phyloP scores from a whole-genome alignment of 768 basidiomycete species.

The Nidula microcarpa region DNA sequence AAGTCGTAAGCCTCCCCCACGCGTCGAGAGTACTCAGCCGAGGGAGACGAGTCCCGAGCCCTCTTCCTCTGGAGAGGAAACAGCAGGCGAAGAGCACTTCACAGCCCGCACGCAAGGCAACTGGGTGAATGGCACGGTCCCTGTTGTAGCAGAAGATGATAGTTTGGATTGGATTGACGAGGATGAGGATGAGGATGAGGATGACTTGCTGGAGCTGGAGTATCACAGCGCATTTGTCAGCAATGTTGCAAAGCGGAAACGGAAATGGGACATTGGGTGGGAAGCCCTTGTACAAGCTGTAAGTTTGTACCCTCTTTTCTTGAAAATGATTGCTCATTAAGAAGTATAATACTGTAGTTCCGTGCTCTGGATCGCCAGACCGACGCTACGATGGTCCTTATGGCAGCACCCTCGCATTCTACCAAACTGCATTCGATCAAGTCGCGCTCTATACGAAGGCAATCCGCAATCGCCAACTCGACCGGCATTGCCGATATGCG shows the following conservation, averaged over 20 bases:
- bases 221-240: constrained; percentile 71
- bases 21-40: constrained; percentile 82
- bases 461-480: constrained; percentile 40
- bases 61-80: constrained; percentile 75
- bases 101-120: constrained; percentile 34
- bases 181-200: constrained; percentile 65
- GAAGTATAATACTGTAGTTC: constrained; percentile 42
- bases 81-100: constrained; percentile 60
- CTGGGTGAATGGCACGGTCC: constrained; percentile 24
- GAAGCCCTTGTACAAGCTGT: constrained; percentile 73
- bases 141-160: constrained; percentile 27
- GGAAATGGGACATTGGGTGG: constrained; percentile 76
- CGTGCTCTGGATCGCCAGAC: constrained; percentile 78
- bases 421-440: constrained; percentile 60
- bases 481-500: constrained; percentile 51
- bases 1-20: constrained; percentile 60
- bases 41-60: constrained; percentile 78
- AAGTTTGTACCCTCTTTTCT: constrained; percentile 14
- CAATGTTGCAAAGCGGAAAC: constrained; percentile 62
- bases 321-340: constrained; percentile 2
- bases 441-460: constrained; percentile 68
- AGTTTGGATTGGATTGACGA: constrained; percentile 71
- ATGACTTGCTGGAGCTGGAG: constrained; percentile 72
- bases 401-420: constrained; percentile 74
- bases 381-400: constrained; percentile 70